Conservation (phyloP, 306 rosid species). For the Quercus bicolor region DNA sequence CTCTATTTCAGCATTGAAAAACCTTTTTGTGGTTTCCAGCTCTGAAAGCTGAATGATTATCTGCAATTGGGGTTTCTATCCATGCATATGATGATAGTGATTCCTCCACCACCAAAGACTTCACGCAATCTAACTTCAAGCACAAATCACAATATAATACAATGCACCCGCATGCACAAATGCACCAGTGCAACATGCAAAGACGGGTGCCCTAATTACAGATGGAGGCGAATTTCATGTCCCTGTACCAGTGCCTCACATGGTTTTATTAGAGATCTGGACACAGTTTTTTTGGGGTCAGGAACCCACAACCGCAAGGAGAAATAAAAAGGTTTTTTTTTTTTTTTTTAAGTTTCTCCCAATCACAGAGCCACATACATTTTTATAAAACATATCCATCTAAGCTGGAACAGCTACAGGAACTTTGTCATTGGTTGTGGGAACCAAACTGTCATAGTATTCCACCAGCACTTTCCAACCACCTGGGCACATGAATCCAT, state of each 20-base stretch:
- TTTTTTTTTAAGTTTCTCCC: conserved; percentile 48
- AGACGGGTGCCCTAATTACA: conserved; percentile 38
- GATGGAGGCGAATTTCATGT: conserved; percentile 36
- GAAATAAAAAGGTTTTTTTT: conserved; percentile 16
- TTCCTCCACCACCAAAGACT: not conserved
- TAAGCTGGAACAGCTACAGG: conserved; percentile 77
- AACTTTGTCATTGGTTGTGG: conserved; percentile 46
- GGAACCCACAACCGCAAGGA: conserved; percentile 38
- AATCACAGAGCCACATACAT: conserved; percentile 27
- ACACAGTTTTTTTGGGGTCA: conserved; percentile 22
- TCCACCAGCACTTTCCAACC: conserved; percentile 96
- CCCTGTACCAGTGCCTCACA: conserved; percentile 44
- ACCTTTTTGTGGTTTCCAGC: not conserved
- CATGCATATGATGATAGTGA: not conserved
- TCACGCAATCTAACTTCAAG: conserved; percentile 24
- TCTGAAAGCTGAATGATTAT: not conserved
- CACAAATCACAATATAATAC: conserved; percentile 49
- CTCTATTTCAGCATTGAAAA: too few relatives aligned
- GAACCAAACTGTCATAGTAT: conserved; percentile 78
- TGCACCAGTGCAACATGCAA: conserved; percentile 56
- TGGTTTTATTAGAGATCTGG: conserved; percentile 35
- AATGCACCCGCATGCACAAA: conserved; percentile 38
- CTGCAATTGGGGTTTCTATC: not conserved
- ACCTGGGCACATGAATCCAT: conserved; percentile 97
- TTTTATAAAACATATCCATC: conserved; percentile 29